Conservation (phyloP, 305 asterid genomes). For the Solanum hybrid region DNA sequence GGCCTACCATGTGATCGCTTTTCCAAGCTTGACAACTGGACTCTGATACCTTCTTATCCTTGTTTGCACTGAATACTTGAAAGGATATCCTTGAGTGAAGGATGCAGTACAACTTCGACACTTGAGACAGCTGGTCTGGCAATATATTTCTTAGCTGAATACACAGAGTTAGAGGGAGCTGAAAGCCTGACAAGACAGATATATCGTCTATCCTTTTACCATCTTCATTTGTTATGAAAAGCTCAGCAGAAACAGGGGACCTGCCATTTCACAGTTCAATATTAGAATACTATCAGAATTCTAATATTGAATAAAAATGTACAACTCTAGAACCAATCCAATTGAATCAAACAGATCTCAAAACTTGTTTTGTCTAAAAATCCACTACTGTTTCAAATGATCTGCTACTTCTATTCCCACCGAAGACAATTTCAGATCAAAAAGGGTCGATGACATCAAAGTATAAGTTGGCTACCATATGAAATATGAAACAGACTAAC, state of each 20-base stretch:
- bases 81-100: constrained; percentile 33
- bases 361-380: not conserved
- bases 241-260: constrained; percentile 55
- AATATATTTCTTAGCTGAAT: constrained; percentile 54
- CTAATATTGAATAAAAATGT: not conserved
- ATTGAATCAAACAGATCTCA: not conserved
- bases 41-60: constrained; percentile 13
- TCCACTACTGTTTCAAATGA: not conserved
- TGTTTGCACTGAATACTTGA: constrained; percentile 4
- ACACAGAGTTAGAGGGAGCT: constrained; percentile 48
- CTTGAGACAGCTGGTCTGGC: constrained; percentile 13
- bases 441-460: not conserved
- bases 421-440: not conserved
- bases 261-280: constrained; percentile 24
- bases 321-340: not conserved
- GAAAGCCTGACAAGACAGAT: constrained; percentile 39
- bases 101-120: constrained; percentile 47
- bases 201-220: constrained; percentile 35
- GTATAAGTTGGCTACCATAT: not conserved
- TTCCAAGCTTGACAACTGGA: constrained; percentile 23
- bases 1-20: constrained; percentile 29
- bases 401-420: not conserved
- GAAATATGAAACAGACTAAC: not conserved
- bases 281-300: not conserved
- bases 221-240: constrained; percentile 49